These are phyloP conservation scores for Suillus cothurnatus DNA, from an alignment of 768 basidiomycete species.

Conservation along the genomic window DNA sequence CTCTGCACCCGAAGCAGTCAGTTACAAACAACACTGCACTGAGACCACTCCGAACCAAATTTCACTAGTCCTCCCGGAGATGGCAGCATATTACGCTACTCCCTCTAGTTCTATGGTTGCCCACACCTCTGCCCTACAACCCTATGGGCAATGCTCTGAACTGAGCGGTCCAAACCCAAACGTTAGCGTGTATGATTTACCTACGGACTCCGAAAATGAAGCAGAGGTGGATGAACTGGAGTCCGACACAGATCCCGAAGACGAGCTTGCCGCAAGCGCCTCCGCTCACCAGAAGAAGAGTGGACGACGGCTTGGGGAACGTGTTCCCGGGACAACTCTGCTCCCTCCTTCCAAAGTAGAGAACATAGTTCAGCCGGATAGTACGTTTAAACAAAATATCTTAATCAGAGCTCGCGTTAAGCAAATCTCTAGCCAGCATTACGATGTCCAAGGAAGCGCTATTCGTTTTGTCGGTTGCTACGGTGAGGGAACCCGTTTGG, in stretches of 20 bases:
- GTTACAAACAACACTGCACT: neutral
- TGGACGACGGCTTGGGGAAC: slow-evolving; percentile 38
- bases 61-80: slow-evolving; percentile 5
- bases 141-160: slow-evolving; percentile 31
- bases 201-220: slow-evolving; percentile 36
- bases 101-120: slow-evolving; percentile 26
- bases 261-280: slow-evolving; percentile 28
- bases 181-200: slow-evolving; percentile 34
- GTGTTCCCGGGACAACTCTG: slow-evolving; percentile 65
- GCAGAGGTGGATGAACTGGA: slow-evolving; percentile 37
- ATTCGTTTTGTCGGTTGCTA: slow-evolving; percentile 74
- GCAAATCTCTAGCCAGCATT: slow-evolving; percentile 42
- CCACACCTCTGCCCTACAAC: slow-evolving; percentile 35
- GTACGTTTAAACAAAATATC: slow-evolving; percentile 39
- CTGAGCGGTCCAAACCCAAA: slow-evolving; percentile 24
- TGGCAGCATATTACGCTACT: slow-evolving; percentile 34
- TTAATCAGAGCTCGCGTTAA: neutral
- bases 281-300: slow-evolving; percentile 29
- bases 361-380: slow-evolving; percentile 79
- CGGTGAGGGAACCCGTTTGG: slow-evolving; percentile 48
- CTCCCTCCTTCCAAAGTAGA: slow-evolving; percentile 70
- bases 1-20: slow-evolving; percentile 4
- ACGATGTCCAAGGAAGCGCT: slow-evolving; percentile 76
- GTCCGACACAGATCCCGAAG: slow-evolving; percentile 30
- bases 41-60: neutral